Evolutionary conservation across 2,329 filamentous ascomycete species (phyloP).

Genomic region (Ophioceras dolichostomum): DNA sequence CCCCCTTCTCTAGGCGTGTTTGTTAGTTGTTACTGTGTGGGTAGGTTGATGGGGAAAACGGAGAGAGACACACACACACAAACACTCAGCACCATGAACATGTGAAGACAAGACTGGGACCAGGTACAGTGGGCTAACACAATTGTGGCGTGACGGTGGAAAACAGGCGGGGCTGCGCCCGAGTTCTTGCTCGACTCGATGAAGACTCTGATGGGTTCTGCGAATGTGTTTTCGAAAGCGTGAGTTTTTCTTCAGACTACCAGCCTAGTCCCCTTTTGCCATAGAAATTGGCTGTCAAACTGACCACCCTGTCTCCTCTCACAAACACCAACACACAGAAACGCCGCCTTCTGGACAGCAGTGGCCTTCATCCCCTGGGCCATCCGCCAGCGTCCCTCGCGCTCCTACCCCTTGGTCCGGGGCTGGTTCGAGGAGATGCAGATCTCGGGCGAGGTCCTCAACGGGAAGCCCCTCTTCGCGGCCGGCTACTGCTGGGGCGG

Average conservation of each 20-base stretch:
- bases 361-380: constrained; percentile 18
- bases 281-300: neutral
- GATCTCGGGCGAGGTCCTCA: constrained; percentile 14
- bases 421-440: constrained; percentile 24
- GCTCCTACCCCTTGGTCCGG: constrained; percentile 20
- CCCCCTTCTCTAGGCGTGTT: neutral
- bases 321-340: constrained; percentile 7
- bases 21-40: too few species aligned
- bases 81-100: too few species aligned
- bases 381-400: constrained; percentile 13
- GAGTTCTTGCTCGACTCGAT: constrained; percentile 16
- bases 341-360: constrained; percentile 13
- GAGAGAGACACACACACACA: too few species aligned
- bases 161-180: constrained; percentile 17
- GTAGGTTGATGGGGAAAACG: too few species aligned
- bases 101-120: too few species aligned
- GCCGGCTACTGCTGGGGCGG: constrained; percentile 56
- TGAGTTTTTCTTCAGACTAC: constrained; percentile 7
- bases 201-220: constrained; percentile 10
- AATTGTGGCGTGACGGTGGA: too few species aligned
- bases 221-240: constrained; percentile 16
- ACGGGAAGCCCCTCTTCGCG: constrained; percentile 27
- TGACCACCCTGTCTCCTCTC: neutral
- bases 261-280: neutral
- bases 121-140: too few species aligned